These are phyloP conservation scores for Populus euphratica DNA, from an alignment of 345 rosid genomes.

Conservation along the genomic window DNA sequence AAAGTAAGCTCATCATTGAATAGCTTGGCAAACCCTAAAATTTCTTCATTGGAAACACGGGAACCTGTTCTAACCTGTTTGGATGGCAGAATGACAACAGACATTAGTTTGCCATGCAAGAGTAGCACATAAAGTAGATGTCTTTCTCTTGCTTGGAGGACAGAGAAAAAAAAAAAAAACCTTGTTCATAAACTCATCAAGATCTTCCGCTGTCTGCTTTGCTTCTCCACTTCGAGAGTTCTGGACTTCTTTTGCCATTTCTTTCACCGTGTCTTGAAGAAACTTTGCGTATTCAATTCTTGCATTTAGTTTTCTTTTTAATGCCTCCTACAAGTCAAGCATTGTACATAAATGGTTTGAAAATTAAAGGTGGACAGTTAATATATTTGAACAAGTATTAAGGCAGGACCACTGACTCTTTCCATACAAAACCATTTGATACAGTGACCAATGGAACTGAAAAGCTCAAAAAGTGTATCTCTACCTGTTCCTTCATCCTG, in stretches of 20 bases:
- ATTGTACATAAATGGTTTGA: not conserved
- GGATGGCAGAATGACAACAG: constrained; percentile 17
- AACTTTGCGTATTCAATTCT: constrained; percentile 97
- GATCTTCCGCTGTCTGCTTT: constrained; percentile 93
- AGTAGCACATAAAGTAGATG: not conserved
- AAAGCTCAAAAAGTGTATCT: constrained; percentile 7
- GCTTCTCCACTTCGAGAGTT: constrained; percentile 75
- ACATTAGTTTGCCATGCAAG: not conserved
- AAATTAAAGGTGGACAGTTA: too few species aligned
- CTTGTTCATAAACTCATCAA: constrained; percentile 85
- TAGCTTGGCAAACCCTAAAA: constrained; percentile 90
- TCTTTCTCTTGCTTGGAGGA: not conserved
- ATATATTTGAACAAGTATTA: not conserved
- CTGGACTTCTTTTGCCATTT: constrained; percentile 99
- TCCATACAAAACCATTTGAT: not conserved
- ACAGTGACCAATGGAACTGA: not conserved
- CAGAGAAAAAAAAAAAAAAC: constrained; percentile 24
- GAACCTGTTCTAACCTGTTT: constrained; percentile 90
- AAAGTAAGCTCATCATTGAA: constrained; percentile 93
- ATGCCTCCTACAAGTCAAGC: constrained; percentile 60
- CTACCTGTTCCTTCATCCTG: constrained; percentile 97
- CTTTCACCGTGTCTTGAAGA: constrained; percentile 94
- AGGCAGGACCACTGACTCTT: not conserved
- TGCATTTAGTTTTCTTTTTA: constrained; percentile 82
- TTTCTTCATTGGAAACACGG: constrained; percentile 86